Evolutionary conservation across 257 asterid species (phyloP).

Genomic region (Osmanthus fragrans): DNA sequence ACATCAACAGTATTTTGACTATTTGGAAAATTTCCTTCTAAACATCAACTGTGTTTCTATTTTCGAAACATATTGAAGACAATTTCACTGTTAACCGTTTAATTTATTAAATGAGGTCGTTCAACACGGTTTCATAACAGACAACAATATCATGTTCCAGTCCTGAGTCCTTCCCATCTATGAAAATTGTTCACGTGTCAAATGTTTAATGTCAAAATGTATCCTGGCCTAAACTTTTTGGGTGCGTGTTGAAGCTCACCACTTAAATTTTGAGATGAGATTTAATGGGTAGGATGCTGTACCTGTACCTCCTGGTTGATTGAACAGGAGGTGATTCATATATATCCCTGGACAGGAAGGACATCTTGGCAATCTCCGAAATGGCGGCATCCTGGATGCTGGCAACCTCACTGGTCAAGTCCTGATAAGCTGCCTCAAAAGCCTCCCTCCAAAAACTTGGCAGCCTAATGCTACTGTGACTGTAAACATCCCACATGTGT

Average conservation of each 20-base stretch:
- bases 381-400: constrained; percentile 55
- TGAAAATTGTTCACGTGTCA: neutral
- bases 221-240: neutral
- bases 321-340: constrained; percentile 38
- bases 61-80: neutral
- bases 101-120: neutral
- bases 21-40: neutral
- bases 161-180: neutral
- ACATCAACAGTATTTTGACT: neutral
- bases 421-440: constrained; percentile 90
- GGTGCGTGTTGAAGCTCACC: neutral
- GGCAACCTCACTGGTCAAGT: constrained; percentile 65
- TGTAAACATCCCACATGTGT: constrained; percentile 91
- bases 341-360: constrained; percentile 49
- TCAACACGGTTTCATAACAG: neutral
- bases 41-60: neutral
- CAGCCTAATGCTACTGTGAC: constrained; percentile 56
- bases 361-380: constrained; percentile 88
- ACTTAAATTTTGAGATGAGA: neutral
- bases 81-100: neutral
- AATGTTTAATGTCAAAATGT: neutral
- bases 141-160: neutral
- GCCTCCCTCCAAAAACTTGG: constrained; percentile 92
- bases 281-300: neutral
- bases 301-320: constrained; percentile 37